phyloP scores from a whole-genome alignment of 2,329 filamentous ascomycete species.

The Arthrobotrys sphaeroides region DNA sequence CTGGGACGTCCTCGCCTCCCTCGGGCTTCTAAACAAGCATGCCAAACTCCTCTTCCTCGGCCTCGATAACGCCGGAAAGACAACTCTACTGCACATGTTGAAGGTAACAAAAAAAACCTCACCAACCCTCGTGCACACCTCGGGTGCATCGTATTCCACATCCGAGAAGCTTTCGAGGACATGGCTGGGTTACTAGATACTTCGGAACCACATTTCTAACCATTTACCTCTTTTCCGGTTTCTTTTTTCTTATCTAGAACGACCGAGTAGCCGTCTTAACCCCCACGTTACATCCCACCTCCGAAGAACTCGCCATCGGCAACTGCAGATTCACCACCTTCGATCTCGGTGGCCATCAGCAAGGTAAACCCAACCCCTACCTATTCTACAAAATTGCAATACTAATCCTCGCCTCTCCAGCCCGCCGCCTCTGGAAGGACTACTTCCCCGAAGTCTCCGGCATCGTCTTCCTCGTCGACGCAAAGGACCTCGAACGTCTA shows the following conservation, averaged over 20 bases:
- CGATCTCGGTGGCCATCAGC: slow-evolving; percentile 91
- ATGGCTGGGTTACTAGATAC: background rate
- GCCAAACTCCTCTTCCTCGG: slow-evolving; percentile 93
- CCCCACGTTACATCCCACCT: slow-evolving; percentile 90
- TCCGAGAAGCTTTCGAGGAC: slow-evolving; percentile 18
- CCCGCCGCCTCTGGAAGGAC: slow-evolving; percentile 93
- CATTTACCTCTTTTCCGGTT: slow-evolving; percentile 26
- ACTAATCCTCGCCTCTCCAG: slow-evolving; percentile 62
- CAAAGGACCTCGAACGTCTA: slow-evolving; percentile 96
- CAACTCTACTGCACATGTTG: slow-evolving; percentile 91
- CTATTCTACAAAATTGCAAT: slow-evolving; percentile 16
- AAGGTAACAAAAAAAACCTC: too few relatives aligned
- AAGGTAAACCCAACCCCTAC: slow-evolving; percentile 69
- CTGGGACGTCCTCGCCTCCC: slow-evolving; percentile 86
- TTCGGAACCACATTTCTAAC: slow-evolving; percentile 51
- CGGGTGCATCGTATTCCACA: background rate
- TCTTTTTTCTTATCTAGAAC: too few relatives aligned
- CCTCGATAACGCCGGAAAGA: slow-evolving; percentile 94
- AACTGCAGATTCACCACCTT: slow-evolving; percentile 96
- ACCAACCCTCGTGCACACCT: slow-evolving; percentile 17
- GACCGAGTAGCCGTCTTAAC: slow-evolving; percentile 90
- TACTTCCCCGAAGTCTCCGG: slow-evolving; percentile 97
- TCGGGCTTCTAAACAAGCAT: slow-evolving; percentile 93
- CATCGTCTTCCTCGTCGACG: slow-evolving; percentile 97
- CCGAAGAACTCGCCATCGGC: slow-evolving; percentile 90